Base-by-base conservation (phyloP, 1,139 yeast genomes). In the Geotrichum phurueaensis region DNA sequence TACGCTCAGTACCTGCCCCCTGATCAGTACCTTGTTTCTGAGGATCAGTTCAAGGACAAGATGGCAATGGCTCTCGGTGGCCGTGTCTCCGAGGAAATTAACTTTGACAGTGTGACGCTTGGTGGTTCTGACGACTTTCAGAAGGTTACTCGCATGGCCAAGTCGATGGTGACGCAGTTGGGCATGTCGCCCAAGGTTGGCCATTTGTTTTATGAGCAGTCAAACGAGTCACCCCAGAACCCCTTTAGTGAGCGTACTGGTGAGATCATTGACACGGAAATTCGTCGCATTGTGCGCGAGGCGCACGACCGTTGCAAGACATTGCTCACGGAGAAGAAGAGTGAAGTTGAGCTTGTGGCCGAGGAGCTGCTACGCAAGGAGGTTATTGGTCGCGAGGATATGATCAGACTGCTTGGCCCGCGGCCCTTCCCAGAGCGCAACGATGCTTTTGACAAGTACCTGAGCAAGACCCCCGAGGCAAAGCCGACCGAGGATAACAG, bases 51-150 rank as follows among this genome's bases (percentile, higher is more conserved):
- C 63, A 94, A 98, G 0, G 96, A 94, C 72, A 81, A 96, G 67
- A 92, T 94, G 96, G 84, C 91, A 27, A 95, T 94, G 96, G 90
- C 98, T 0, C 80, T 94, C 58, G 99, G 98, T 57, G 99, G 99
- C 7, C 84, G 99, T 69, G 97, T 91, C 3, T 86, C 96, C 52
- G 99, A 94, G 74, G 98, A 94, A 75, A 74, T 94, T 53, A 94
- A 92, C 74, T 94, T 94, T 73, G 82, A 84, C 51, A 84, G 92
- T 1, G 97, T 94, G 25, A 94, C 98, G 3, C 86, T 95, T 62
- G 99, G 99, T 64, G 99, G 97, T 0, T 85, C 89, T 60, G 97
- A 94, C 72, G 99, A 94, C 74, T 94, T 94, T 79, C 90, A 91
- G 73, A 92, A 95, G 71, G 96, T 94, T 20, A 92, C 98, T 0